Evolutionary conservation across 768 basidiomycete species (phyloP).

Genomic region (Boletus edulis): DNA sequence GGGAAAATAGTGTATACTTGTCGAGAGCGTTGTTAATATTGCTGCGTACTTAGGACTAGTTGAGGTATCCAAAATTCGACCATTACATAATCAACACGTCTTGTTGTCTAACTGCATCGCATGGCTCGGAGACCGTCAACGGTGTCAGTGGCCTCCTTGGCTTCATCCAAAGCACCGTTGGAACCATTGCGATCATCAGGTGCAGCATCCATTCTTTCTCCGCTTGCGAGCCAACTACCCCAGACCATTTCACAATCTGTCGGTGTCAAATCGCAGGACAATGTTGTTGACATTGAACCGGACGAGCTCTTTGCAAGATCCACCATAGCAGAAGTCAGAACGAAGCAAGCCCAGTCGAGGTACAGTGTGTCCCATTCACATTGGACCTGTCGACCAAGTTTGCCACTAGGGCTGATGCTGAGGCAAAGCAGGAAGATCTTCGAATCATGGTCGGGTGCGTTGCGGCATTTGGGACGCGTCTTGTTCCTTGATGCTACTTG

Average conservation of each 20-base stretch:
- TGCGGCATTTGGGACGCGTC: background rate
- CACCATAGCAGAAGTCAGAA: conserved; percentile 69
- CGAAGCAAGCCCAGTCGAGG: conserved; percentile 68
- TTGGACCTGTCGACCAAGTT: conserved; percentile 2
- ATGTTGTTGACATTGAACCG: conserved; percentile 44
- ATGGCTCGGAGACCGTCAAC: conserved; percentile 43
- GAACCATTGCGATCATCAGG: conserved; percentile 9
- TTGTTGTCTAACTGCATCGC: background rate
- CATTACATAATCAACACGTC: conserved; percentile 22
- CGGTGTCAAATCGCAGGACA: conserved; percentile 18
- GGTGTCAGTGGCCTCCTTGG: conserved; percentile 30
- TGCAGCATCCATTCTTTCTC: conserved; percentile 2
- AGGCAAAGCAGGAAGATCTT: conserved; percentile 84
- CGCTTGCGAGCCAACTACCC: conserved; percentile 5
- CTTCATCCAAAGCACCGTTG: conserved; percentile 16
- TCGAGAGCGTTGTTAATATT: conserved; percentile 5
- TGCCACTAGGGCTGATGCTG: conserved; percentile 64
- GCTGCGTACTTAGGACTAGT: conserved; percentile 4
- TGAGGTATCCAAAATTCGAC: background rate
- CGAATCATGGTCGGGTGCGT: conserved; percentile 92
- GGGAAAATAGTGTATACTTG: conserved; percentile 20
- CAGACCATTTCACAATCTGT: conserved; percentile 10
- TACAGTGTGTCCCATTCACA: conserved; percentile 27
- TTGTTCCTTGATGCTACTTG: conserved; percentile 35
- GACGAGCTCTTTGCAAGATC: conserved; percentile 73